Percentiles rank a stretch among this genome's conserved stretches.
phyloP scores from a whole-genome alignment of 2,329 filamentous ascomycete genomes.

The Aspergillus fumigatus region DNA sequence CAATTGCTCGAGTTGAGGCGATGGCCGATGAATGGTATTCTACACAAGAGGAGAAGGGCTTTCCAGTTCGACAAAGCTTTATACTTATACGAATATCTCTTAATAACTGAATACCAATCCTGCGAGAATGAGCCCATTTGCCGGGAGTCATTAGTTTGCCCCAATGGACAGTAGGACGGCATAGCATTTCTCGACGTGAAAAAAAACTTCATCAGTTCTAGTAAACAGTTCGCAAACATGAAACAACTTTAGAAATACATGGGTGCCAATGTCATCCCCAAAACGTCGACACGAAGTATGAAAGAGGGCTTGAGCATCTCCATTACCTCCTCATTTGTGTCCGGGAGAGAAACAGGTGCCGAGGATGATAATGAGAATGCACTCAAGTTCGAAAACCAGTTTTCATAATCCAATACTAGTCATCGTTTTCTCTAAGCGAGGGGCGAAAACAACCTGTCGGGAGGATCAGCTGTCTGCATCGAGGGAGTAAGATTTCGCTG shows the following conservation, averaged over 20 bases:
- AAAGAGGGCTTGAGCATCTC: neutral
- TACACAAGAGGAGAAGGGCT: neutral
- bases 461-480: conserved; percentile 11
- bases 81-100: neutral
- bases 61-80: neutral
- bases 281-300: conserved; percentile 7
- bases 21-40: neutral
- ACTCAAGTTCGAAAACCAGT: neutral
- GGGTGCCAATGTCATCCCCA: conserved; percentile 8
- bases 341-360: neutral
- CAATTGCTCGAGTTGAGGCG: neutral
- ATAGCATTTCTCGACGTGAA: neutral
- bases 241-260: conserved; percentile 26
- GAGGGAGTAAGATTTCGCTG: conserved; percentile 20
- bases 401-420: neutral
- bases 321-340: neutral
- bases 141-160: too few species aligned
- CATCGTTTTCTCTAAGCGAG: conserved; percentile 31
- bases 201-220: neutral
- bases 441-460: conserved; percentile 38
- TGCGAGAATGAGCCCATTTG: neutral
- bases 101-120: neutral
- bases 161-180: neutral
- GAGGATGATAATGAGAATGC: neutral
- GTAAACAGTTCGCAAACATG: conserved; percentile 9